phyloP scores from a whole-genome alignment of 2,329 filamentous ascomycete genomes.

The Bretziella fagacearum region DNA sequence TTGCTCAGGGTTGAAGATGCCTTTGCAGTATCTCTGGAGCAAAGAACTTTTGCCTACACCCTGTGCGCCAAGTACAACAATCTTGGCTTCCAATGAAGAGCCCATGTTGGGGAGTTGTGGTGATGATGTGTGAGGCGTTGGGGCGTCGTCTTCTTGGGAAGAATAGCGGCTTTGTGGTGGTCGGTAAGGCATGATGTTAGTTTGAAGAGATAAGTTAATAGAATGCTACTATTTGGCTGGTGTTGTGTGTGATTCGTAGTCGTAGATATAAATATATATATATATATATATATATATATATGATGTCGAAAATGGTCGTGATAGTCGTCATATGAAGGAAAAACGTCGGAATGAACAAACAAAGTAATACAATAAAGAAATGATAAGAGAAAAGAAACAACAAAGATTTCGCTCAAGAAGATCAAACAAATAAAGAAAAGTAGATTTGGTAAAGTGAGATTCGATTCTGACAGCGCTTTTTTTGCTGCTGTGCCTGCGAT shows the following conservation, averaged over 20 bases:
- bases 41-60: conserved; percentile 67
- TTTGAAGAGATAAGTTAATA: background rate
- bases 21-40: conserved; percentile 59
- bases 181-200: background rate
- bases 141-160: background rate
- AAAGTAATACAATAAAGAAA: too few species aligned
- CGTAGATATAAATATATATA: too few species aligned
- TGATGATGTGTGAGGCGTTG: background rate
- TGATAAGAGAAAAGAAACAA: too few species aligned
- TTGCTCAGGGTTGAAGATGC: conserved; percentile 48
- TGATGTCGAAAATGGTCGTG: too few species aligned
- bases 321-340: too few species aligned
- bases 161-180: background rate
- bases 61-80: conserved; percentile 64
- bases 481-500: background rate
- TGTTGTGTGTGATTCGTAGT: background rate
- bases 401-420: too few species aligned
- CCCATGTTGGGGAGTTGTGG: conserved; percentile 17
- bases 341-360: too few species aligned
- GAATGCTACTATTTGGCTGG: too few species aligned
- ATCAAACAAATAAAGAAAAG: too few species aligned
- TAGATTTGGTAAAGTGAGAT: too few species aligned
- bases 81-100: conserved; percentile 61
- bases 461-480: too few species aligned
- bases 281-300: too few species aligned